Evolutionary conservation across 1,139 yeast genomes (phyloP), one percentile per base, ranked within the genome.

Genomic region (Williopsis jadinii): DNA sequence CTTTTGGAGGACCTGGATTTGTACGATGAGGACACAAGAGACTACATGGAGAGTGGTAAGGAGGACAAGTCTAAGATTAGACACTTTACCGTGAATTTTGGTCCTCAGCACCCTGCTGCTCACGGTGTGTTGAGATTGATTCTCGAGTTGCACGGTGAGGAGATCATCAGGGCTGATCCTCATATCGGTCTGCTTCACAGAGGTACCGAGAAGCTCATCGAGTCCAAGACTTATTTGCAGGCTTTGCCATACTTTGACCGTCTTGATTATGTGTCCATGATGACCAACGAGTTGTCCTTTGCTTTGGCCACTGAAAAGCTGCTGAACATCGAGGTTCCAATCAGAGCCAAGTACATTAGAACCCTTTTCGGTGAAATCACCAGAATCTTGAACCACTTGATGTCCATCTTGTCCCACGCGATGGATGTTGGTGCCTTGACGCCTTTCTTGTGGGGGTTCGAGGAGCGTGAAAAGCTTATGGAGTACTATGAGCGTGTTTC

Each of bases 361-460:
- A 85, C 95, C 35, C 60, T 86, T 66, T 86, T 85, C 62, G 95
- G 92, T 35, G 95, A 86, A 63, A 82, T 86, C 62, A 86, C 95
- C 43, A 78, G 95, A 62, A 63, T 84, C 42, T 73, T 84, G 59
- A 86, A 86, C 66, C 95, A 86, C 62, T 73, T 85, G 64, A 85
- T 86, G 95, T 83, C 94, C 28, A 82, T 86, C 41, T 68, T 84
- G 51, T 78, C 95, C 41, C 95, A 86, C 65, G 88, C 92, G 58
- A 85, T 86, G 95, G 95, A 86, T 71, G 95, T 86, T 43, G 95
- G 95, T 69, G 95, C 95, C 29, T 73, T 86, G 64, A 86, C 95
- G 35, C 95, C 95, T 41, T 86, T 86, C 73, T 70, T 86, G 64
- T 86, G 95, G 95, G 95, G 95, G 49, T 84, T 86, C 64, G 95